Conservation (phyloP, 208 protist species). For the Eutreptiella sp. region DNA sequence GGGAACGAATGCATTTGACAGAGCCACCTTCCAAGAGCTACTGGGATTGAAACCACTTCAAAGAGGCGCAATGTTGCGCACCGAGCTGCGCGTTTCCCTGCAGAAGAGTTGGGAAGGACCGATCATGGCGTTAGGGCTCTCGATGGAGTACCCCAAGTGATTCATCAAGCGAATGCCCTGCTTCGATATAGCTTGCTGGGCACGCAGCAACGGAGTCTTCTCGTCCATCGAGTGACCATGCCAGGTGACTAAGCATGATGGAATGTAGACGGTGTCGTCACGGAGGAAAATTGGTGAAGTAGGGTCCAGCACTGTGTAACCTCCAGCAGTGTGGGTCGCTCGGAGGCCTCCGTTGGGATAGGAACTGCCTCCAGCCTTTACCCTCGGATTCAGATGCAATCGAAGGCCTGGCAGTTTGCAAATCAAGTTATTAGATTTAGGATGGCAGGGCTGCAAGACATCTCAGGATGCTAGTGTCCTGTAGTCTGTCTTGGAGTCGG, state of each 20-base stretch:
- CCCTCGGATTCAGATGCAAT: no score
- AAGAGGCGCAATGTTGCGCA: no score
- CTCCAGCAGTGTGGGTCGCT: constrained; percentile 55
- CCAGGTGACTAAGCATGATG: constrained; percentile 58
- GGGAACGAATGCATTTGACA: no score
- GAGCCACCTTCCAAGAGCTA: no score
- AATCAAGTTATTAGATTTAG: no score
- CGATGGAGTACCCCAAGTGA: constrained; percentile 7
- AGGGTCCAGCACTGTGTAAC: constrained; percentile 66
- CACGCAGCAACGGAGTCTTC: constrained; percentile 69
- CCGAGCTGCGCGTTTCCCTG: no score
- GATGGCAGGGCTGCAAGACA: no score
- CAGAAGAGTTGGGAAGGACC: no score
- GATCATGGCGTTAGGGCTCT: neutral
- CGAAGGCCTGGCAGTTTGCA: no score
- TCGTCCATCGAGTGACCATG: constrained; percentile 64
- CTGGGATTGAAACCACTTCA: no score
- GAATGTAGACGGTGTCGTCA: constrained; percentile 56
- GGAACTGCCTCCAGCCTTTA: constrained; percentile 69
- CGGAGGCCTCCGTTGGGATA: constrained; percentile 63
- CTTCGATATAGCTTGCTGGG: constrained; percentile 31
- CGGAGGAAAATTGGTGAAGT: constrained; percentile 61
- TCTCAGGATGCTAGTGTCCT: no score
- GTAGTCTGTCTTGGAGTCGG: no score
- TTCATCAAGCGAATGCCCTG: neutral